Percentiles rank a stretch among this genome's conserved stretches.
Conservation (phyloP, 768 basidiomycete genomes). For the Collybiopsis confluens region DNA sequence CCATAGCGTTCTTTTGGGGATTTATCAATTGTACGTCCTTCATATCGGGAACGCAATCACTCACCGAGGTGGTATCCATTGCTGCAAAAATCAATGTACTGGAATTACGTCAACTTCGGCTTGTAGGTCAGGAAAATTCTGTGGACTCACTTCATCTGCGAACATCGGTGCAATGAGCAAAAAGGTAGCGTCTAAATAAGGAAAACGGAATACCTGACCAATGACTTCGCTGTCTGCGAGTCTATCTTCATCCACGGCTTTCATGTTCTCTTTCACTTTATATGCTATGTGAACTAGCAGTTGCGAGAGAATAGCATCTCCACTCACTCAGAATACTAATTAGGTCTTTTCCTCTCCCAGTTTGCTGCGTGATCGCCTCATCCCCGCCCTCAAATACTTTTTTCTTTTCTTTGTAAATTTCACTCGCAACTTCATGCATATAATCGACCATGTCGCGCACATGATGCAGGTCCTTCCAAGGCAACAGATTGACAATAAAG, state of each 20-base stretch:
- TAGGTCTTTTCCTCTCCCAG: conserved; percentile 31
- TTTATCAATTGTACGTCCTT: too few species aligned
- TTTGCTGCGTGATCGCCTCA: conserved; percentile 18
- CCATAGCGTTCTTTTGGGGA: conserved; percentile 24
- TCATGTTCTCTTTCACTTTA: conserved; percentile 32
- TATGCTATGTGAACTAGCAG: background rate
- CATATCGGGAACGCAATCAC: too few species aligned
- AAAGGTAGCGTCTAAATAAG: background rate
- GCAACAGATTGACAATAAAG: conserved; percentile 18
- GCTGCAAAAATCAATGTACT: conserved; percentile 37
- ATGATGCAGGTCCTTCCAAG: conserved; percentile 18
- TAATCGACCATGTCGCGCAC: conserved; percentile 22
- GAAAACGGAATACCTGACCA: conserved; percentile 23
- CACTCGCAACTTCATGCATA: conserved; percentile 20
- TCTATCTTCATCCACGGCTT: conserved; percentile 22
- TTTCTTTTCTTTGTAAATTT: conserved; percentile 26
- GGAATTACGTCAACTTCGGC: background rate
- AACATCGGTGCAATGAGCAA: background rate
- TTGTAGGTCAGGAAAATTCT: background rate
- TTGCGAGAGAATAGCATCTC: too few species aligned
- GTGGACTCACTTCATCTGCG: conserved; percentile 4
- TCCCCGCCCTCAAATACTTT: conserved; percentile 21
- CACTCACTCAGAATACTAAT: conserved; percentile 29
- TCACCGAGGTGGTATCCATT: conserved; percentile 37
- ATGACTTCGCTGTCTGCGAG: conserved; percentile 30